Evolutionary conservation across 2,329 filamentous ascomycete species (phyloP).

Genomic region (Pseudogymnoascus sp.): DNA sequence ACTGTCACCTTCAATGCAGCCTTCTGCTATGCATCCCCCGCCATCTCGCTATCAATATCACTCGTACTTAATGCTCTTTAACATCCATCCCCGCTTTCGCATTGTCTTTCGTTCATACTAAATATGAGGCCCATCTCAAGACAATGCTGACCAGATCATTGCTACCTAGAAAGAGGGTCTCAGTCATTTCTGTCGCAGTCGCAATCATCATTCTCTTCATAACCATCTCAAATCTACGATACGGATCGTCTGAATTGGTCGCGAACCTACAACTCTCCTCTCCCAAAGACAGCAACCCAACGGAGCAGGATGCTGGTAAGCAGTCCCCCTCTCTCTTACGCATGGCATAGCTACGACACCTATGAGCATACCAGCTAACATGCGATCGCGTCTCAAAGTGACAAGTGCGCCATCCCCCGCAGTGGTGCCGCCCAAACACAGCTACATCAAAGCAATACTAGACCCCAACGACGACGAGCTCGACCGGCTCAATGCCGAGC

Average conservation of each 20-base stretch:
- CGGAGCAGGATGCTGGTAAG: neutral
- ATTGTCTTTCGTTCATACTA: neutral
- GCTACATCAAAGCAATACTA: constrained; percentile 16
- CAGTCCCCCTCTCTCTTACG: neutral
- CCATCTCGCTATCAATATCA: no score
- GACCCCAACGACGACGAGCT: constrained; percentile 14
- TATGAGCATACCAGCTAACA: no score
- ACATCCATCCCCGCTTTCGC: neutral
- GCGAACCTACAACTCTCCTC: neutral
- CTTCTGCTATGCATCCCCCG: no score
- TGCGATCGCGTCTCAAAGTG: no score
- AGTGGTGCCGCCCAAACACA: neutral
- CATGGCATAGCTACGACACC: no score
- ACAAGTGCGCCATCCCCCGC: no score
- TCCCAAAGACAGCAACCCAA: neutral
- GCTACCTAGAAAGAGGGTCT: constrained; percentile 13
- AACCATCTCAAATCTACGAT: constrained; percentile 10
- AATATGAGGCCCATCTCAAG: constrained; percentile 4
- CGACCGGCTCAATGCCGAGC: constrained; percentile 13
- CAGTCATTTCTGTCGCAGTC: neutral
- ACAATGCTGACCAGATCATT: constrained; percentile 14
- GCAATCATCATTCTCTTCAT: constrained; percentile 12
- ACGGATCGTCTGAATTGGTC: neutral
- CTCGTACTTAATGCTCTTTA: no score
- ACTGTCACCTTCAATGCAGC: no score